phyloP scores from a whole-genome alignment of 2,329 filamentous ascomycete species.

The Cordyceps tenuipes region DNA sequence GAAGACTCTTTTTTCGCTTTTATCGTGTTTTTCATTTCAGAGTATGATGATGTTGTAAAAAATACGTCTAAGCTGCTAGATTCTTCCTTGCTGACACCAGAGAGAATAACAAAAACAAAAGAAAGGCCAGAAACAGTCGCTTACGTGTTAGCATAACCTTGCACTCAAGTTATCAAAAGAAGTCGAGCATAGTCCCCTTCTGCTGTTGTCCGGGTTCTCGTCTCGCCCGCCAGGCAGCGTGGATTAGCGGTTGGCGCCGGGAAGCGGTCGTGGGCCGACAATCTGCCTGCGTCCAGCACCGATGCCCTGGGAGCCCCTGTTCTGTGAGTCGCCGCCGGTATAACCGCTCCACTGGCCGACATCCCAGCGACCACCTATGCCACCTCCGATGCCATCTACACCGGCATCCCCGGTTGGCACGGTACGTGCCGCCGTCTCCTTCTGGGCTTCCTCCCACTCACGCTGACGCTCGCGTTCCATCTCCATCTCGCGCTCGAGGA shows the following conservation, averaged over 20 bases:
- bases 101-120: not conserved
- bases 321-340: conserved; percentile 68
- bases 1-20: not conserved
- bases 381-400: conserved; percentile 57
- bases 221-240: not conserved
- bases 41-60: not conserved
- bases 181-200: not conserved
- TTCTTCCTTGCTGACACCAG: not conserved
- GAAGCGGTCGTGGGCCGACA: conserved; percentile 65
- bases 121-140: not conserved
- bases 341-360: conserved; percentile 68
- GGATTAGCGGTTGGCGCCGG: conserved; percentile 25
- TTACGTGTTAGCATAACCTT: not conserved
- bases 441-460: conserved; percentile 73
- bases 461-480: conserved; percentile 65
- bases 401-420: conserved; percentile 38
- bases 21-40: not conserved
- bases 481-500: conserved; percentile 75
- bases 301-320: conserved; percentile 55
- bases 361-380: conserved; percentile 63
- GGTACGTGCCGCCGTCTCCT: conserved; percentile 44
- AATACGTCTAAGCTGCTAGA: not conserved
- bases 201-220: conserved; percentile 15
- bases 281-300: conserved; percentile 68
- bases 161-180: not conserved